Evolutionary conservation across 148 eudicot genomes (phyloP).

Genomic region (Diospyros lotus): DNA sequence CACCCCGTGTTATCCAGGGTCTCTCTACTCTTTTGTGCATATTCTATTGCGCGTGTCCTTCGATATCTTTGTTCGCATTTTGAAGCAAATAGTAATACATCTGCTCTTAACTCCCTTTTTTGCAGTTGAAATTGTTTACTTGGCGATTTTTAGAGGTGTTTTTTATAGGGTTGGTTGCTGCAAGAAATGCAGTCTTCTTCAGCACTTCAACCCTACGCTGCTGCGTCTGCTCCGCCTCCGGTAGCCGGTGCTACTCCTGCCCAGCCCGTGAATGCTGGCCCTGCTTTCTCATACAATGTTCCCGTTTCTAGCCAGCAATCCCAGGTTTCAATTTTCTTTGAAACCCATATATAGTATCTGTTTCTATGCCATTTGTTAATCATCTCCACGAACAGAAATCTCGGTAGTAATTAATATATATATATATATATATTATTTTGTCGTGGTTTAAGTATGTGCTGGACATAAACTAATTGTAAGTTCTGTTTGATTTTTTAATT

Average conservation of each 20-base stretch:
- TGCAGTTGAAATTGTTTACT: no score
- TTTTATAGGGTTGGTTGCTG: background rate
- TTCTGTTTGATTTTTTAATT: background rate
- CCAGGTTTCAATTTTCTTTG: background rate
- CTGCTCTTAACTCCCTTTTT: no score
- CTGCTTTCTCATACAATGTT: constrained; percentile 28
- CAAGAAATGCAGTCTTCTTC: constrained; percentile 16
- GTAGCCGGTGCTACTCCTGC: constrained; percentile 18
- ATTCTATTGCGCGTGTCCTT: background rate
- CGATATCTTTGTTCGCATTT: background rate
- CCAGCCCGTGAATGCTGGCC: constrained; percentile 17
- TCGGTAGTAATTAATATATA: no score
- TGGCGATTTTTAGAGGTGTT: no score
- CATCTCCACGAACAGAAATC: background rate
- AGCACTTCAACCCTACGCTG: constrained; percentile 20
- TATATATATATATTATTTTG: background rate
- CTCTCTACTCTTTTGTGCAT: background rate
- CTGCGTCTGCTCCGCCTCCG: constrained; percentile 6
- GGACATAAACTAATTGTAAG: background rate
- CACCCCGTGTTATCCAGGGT: background rate
- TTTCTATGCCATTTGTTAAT: background rate
- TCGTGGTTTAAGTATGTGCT: background rate
- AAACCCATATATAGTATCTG: background rate
- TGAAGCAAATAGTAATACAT: background rate
- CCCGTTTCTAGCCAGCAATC: constrained; percentile 16